phyloP scores from a whole-genome alignment of 1,139 yeast species.

The Keqinozyma sinolaborantium region DNA sequence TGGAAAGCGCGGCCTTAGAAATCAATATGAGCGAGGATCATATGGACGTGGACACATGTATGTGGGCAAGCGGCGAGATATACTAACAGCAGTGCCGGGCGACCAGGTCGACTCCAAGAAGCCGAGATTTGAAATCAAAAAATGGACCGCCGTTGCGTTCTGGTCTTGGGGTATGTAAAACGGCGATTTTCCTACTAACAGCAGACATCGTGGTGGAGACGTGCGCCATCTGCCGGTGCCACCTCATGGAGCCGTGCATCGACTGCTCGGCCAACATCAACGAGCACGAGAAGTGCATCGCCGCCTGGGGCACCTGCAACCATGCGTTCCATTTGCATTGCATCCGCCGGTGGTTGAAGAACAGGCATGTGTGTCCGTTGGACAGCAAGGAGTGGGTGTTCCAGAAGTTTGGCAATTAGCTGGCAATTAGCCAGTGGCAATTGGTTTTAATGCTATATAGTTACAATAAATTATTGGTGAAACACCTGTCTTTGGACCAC shows the following conservation, averaged over 20 bases:
- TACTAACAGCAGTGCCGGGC: constrained; percentile 2
- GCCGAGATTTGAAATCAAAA: constrained; percentile 45
- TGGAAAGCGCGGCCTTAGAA: background rate
- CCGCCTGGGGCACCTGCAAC: constrained; percentile 97
- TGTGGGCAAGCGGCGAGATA: constrained; percentile 4
- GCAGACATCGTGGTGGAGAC: constrained; percentile 83
- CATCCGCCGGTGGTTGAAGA: constrained; percentile 91
- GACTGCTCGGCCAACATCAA: constrained; percentile 90
- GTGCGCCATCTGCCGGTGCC: constrained; percentile 98
- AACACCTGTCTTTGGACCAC: constrained; percentile 21
- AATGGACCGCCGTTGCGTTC: constrained; percentile 98
- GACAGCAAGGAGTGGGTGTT: constrained; percentile 93
- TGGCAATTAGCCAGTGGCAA: constrained; percentile 1
- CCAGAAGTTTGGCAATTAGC: constrained; percentile 65
- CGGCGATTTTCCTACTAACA: constrained; percentile 20
- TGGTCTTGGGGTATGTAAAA: constrained; percentile 91
- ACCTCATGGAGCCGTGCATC: constrained; percentile 97
- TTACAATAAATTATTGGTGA: background rate
- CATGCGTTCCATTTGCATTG: constrained; percentile 96
- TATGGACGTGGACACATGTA: constrained; percentile 17
- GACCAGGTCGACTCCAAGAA: constrained; percentile 14
- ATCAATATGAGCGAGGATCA: constrained; percentile 13
- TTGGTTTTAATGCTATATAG: constrained; percentile 1
- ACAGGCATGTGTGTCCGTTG: constrained; percentile 96
- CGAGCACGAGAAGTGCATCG: constrained; percentile 75